Conservation (phyloP, 2,329 filamentous ascomycete species). For the Ophiosphaerella korrae region DNA sequence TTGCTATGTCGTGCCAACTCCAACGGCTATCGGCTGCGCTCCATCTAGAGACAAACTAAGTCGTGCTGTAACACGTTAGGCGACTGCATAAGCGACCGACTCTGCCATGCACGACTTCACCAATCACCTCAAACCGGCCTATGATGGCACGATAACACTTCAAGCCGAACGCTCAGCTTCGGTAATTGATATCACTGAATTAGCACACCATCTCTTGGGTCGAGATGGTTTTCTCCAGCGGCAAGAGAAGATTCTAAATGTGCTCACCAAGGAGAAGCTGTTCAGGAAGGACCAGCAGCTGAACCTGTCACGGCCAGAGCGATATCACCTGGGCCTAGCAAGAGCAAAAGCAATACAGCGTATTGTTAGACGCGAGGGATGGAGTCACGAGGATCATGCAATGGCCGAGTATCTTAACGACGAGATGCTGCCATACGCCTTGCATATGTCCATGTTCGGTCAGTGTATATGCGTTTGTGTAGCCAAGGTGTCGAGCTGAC, state of each 20-base stretch:
- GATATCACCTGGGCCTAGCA: conserved; percentile 59
- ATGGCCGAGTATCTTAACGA: conserved; percentile 60
- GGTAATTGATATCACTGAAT: conserved; percentile 49
- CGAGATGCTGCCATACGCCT: conserved; percentile 59
- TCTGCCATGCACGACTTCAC: conserved; percentile 56
- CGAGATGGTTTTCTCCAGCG: conserved; percentile 55
- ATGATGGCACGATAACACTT: conserved; percentile 54
- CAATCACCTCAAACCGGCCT: conserved; percentile 53
- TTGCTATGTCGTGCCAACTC: conserved; percentile 6
- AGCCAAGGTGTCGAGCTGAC: conserved; percentile 23
- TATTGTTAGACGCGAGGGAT: conserved; percentile 52
- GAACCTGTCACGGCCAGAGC: conserved; percentile 58
- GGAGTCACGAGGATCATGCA: conserved; percentile 56
- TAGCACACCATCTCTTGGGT: conserved; percentile 54
- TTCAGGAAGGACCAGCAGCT: conserved; percentile 57
- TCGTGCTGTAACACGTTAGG: conserved; percentile 1
- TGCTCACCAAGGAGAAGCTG: conserved; percentile 55
- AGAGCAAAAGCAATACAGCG: conserved; percentile 58
- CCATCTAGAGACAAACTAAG: background rate
- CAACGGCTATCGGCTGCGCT: background rate
- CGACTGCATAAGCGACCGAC: conserved; percentile 12
- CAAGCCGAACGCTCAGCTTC: conserved; percentile 53
- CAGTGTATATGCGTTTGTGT: conserved; percentile 28
- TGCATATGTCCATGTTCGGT: conserved; percentile 59
- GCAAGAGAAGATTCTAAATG: conserved; percentile 53